Conservation (phyloP, 2,329 filamentous ascomycete genomes). For the Fusarium albidum region DNA sequence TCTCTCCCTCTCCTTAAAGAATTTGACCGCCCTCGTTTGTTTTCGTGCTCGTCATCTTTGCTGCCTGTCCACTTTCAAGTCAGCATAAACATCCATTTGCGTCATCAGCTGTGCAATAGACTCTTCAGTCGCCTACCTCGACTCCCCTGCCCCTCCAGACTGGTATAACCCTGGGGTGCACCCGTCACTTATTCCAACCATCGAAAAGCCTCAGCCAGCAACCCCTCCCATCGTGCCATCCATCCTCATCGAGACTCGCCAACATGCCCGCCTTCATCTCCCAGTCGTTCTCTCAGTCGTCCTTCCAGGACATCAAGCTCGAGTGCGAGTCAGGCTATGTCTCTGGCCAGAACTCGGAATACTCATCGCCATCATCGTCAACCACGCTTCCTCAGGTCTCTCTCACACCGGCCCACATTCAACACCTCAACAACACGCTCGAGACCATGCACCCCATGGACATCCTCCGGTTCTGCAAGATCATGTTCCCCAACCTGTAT, state of each 20-base stretch:
- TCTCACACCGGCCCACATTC: conserved; percentile 87
- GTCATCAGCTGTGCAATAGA: conserved; percentile 34
- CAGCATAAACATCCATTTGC: conserved; percentile 34
- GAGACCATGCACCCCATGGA: conserved; percentile 90
- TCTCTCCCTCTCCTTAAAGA: conserved; percentile 40
- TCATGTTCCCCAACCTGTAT: conserved; percentile 88
- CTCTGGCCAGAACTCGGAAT: conserved; percentile 54
- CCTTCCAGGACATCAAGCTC: conserved; percentile 52
- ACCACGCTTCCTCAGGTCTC: conserved; percentile 74
- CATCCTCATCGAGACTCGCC: conserved; percentile 37
- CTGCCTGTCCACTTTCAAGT: conserved; percentile 28
- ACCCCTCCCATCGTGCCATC: conserved; percentile 10
- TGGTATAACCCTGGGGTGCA: conserved; percentile 34
- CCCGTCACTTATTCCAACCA: conserved; percentile 18
- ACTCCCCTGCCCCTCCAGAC: neutral
- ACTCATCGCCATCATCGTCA: conserved; percentile 46
- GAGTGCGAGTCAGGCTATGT: conserved; percentile 86
- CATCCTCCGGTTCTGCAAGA: conserved; percentile 90
- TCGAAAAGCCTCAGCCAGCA: conserved; percentile 36
- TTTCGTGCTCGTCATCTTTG: conserved; percentile 33
- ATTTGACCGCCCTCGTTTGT: conserved; percentile 36
- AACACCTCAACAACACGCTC: conserved; percentile 89
- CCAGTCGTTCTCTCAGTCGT: conserved; percentile 50
- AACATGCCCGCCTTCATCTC: conserved; percentile 48
- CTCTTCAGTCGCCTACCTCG: conserved; percentile 12